Evolutionary conservation across 768 basidiomycete genomes (phyloP), one percentile per base, ranked within the genome.

Genomic region (Pleurotus pulmonarius): DNA sequence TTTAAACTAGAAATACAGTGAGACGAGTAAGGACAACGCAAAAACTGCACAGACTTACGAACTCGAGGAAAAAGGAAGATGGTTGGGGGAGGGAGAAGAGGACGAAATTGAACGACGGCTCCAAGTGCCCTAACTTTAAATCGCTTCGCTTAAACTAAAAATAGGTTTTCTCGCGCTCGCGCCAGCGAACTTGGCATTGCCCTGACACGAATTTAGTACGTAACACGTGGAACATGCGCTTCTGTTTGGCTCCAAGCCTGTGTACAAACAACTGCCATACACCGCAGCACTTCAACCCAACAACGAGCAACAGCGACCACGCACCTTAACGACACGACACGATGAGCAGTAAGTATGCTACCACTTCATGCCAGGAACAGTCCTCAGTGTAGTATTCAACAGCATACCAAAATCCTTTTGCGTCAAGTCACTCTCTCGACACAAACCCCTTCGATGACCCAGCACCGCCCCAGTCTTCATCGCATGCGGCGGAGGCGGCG

Each of bases 371-470:
- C 13, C 5, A 15, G 39, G 26, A 49, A 16, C 22, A 25, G 55
- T 56, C 15, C 15, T 56, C 29, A 34, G 11, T 34, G 29, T 34
- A 69, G 29, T 34, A 69, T 68, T 61, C 72, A 70, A 56, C 73
- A 70, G 62, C 77, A 77, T 53, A 53, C 46, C 80, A 89, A 67
- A 92, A 94, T 62, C 92, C 92, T 0, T 94, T 94, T 71, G 86
- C 90, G 7, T 92, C 91, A 8, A 83, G 87, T 13, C 83, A 90
- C 64, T 90, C 90, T 2, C 86, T 94, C 49, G 92, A 93, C 67
- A 78, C 83, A 55, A 95, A 95, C 70, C 92, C 92, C 1, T 95
- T 95, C 67, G 92, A 92, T 63, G 93, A 95, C 80, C 90, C 90
- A 29, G 64, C 75, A n/a, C 70, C 78, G 62, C 47, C 70, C 52